Evolutionary conservation across 345 rosid species (phyloP), one percentile per base, ranked within the genome.

Genomic region (Salix viminalis): DNA sequence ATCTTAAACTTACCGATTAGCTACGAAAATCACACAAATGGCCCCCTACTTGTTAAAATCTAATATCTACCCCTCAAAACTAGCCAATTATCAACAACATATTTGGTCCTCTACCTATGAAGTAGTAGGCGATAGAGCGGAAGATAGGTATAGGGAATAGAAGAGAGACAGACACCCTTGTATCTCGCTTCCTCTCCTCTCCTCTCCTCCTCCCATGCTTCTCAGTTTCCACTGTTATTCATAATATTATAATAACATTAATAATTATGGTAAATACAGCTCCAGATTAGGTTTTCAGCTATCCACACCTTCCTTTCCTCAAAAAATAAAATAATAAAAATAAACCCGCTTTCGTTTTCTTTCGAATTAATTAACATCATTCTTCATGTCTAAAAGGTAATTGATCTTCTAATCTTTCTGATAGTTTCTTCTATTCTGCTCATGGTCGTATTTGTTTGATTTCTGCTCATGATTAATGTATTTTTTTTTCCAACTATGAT

Each of bases 341-440:
- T 26, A 64, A 13, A 28, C 26, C 15, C 39, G 23, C 37, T 65
- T 58, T 58, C 28, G 32, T 16, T 30, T 13, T 30, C 39, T 65
- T 32, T 32, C 39, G 18, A 30, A 65, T 65, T 32, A 30, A 65
- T 65, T 65, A 58, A 58, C 0, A 58, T 7, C 68, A 7, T 28
- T 65, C 68, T 65, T 52, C 54, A 69, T 69, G 71, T 69, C 71
- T 11, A 41, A 42, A 41, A 69, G 71, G 71, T 69, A 24, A 69
- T 69, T 42, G 23, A 58, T 39, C 18, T 19, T 42, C 30, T 65
- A 32, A 28, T 21, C 41, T 15, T 19, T 28, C 56, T 50, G 18
- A 48, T 8, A 3, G 48, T 19, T 68, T 68, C 39, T 26, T 70
- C 26, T 46, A 4, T 26, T 46, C 19, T 58, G 64, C 14, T 58